Evolutionary conservation across 2,329 filamentous ascomycete species (phyloP), one percentile per base, ranked within the genome.

Genomic region (Exophiala spinifera): DNA sequence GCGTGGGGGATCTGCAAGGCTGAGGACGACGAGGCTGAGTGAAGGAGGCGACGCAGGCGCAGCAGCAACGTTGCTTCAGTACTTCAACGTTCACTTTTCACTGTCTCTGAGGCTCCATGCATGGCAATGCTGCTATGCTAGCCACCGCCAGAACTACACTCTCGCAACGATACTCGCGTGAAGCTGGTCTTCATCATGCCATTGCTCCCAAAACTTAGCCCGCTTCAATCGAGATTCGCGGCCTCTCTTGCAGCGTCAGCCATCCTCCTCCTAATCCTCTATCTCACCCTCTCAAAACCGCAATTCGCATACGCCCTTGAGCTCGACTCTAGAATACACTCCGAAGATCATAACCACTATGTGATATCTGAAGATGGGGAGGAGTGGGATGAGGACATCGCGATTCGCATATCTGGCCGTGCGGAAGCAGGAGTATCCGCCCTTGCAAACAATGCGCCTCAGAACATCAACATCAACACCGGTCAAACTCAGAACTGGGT

Each of bases 181-280:
- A 44, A 56, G 50, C 56, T 43, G 49, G 52, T 13, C 49, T 49
- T 58, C 54, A 53, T 40, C n/a, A 75, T 75, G 73, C 69, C 66
- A 60, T 61, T 66, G 59, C 62, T 66, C 42, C 69, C 64, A 44
- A 70, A 85, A 71, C 79, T 86, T 70, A 85, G 80, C 69, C 83
- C 81, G 65, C 75, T 88, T 63, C 88, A 88, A 75, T 86, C 84
- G 73, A 85, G 87, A 67, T 81, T 89, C 66, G 81, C 81, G 67
- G 83, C 85, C 64, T 88, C 85, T 53, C 68, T 87, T 49, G 75
- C 80, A 64, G 82, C 84, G 50, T 81, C 83, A 28, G 71, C 82
- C 25, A 66, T 87, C 47, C 69, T 88, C 47, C 69, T 88, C 28
- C 64, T 86, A 31, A 65, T 82, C 36, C 68, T 90, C 39, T 87